Conservation (phyloP, 768 basidiomycete genomes). For the Dioszegia crocea region DNA sequence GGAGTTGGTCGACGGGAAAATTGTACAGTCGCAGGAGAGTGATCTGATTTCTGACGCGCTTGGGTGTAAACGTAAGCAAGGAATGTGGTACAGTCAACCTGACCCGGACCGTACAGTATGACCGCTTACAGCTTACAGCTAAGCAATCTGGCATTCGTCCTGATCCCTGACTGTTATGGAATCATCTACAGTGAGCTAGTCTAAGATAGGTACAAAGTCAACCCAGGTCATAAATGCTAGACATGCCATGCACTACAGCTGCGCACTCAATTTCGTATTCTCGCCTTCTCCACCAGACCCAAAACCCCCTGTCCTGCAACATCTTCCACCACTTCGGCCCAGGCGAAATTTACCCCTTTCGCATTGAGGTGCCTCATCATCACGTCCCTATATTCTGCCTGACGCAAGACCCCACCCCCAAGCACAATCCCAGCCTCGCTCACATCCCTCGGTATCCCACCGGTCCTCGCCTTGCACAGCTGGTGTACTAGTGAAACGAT, state of each 20-base stretch:
- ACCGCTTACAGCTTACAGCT: too few species aligned
- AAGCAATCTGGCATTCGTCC: too few species aligned
- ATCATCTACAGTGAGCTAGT: too few species aligned
- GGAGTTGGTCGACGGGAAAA: background rate
- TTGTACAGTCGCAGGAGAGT: background rate
- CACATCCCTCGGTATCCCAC: background rate
- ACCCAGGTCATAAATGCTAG: too few species aligned
- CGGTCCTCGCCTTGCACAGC: background rate
- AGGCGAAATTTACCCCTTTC: slow-evolving; percentile 19
- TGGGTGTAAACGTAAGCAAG: too few species aligned
- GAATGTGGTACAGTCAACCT: too few species aligned
- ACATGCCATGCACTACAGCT: too few species aligned
- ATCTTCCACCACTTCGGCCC: slow-evolving; percentile 18
- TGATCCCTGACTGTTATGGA: too few species aligned
- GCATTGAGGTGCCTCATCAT: slow-evolving; percentile 15
- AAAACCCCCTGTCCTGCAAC: slow-evolving; percentile 26
- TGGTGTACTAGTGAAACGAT: slow-evolving; percentile 21
- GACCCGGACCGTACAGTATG: too few species aligned
- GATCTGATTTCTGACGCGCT: too few species aligned
- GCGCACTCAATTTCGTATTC: background rate
- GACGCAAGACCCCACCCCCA: slow-evolving; percentile 30
- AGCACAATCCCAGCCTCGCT: slow-evolving; percentile 23
- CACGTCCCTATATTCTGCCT: slow-evolving; percentile 18
- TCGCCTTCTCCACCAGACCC: slow-evolving; percentile 21
- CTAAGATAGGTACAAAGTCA: too few species aligned